Conservation (phyloP, 2,329 filamentous ascomycete genomes). For the Cladosporium austrohemisphaericum region DNA sequence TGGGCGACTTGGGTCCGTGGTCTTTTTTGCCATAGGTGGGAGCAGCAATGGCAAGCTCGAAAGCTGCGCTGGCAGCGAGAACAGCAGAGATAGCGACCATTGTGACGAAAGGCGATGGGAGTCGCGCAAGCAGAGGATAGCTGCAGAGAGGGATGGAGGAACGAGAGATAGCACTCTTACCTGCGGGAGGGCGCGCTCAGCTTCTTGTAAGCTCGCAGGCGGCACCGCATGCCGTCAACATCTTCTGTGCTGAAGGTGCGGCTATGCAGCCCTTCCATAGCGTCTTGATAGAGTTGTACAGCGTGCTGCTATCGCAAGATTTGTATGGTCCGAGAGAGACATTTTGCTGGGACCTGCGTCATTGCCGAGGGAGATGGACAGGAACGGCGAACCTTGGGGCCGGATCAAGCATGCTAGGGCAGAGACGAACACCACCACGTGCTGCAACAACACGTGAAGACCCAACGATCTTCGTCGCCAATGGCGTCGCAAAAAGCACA, state of each 20-base stretch:
- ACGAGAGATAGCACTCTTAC: not conserved
- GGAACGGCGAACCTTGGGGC: too few species aligned
- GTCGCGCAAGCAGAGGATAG: not conserved
- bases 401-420: too few species aligned
- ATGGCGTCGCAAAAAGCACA: too few species aligned
- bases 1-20: not conserved
- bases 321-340: too few species aligned
- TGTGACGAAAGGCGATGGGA: not conserved
- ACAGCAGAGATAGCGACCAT: constrained; percentile 9
- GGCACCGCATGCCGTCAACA: not conserved
- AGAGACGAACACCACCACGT: too few species aligned
- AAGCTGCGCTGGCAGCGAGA: constrained; percentile 7
- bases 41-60: constrained; percentile 13
- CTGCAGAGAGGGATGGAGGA: not conserved
- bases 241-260: not conserved
- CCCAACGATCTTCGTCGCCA: too few species aligned
- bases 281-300: too few species aligned
- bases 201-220: constrained; percentile 8
- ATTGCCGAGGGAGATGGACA: too few species aligned
- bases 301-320: too few species aligned
- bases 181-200: not conserved
- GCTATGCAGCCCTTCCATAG: not conserved
- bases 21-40: not conserved
- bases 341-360: too few species aligned
- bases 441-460: too few species aligned